A percentile compares a stretch with the other conserved stretches of the same genome.
These are phyloP conservation scores for Nannizzia gypsea DNA, from an alignment of 2,329 filamentous ascomycete genomes.

Conservation along the genomic window DNA sequence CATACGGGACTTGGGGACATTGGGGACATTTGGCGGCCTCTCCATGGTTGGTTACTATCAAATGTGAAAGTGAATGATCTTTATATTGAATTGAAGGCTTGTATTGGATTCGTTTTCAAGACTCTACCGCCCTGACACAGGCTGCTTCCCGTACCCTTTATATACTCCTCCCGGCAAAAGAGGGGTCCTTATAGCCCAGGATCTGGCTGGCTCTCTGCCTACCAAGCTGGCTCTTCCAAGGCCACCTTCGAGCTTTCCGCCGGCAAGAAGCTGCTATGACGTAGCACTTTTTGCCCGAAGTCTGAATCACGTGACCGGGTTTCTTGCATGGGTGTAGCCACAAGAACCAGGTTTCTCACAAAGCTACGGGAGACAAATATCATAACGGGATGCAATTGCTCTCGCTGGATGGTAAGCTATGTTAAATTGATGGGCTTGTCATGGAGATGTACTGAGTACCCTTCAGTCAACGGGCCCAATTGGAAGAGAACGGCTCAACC, in stretches of 20 bases:
- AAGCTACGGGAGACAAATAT: neutral
- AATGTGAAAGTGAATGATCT: neutral
- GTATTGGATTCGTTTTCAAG: neutral
- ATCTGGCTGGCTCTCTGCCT: neutral
- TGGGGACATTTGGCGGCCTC: slow-evolving; percentile 16
- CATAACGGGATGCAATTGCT: neutral
- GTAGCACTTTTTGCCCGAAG: neutral
- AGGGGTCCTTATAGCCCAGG: neutral
- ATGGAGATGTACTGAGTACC: neutral
- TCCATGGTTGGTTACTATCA: neutral
- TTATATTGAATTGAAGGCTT: neutral
- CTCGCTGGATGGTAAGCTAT: too few relatives aligned
- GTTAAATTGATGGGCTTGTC: neutral
- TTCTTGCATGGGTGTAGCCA: slow-evolving; percentile 3
- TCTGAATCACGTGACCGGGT: neutral
- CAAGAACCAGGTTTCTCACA: slow-evolving; percentile 1
- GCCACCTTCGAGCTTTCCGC: neutral
- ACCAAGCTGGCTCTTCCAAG: too few relatives aligned
- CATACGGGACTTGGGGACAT: slow-evolving; percentile 26
- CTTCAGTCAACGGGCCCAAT: neutral
- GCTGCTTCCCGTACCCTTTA: slow-evolving; percentile 1
- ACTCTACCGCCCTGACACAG: neutral
- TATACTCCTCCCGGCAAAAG: neutral
- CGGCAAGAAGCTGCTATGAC: neutral
- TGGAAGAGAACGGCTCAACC: neutral